Conservation (phyloP, 2,329 filamentous ascomycete genomes). For the Capronia coronata region DNA sequence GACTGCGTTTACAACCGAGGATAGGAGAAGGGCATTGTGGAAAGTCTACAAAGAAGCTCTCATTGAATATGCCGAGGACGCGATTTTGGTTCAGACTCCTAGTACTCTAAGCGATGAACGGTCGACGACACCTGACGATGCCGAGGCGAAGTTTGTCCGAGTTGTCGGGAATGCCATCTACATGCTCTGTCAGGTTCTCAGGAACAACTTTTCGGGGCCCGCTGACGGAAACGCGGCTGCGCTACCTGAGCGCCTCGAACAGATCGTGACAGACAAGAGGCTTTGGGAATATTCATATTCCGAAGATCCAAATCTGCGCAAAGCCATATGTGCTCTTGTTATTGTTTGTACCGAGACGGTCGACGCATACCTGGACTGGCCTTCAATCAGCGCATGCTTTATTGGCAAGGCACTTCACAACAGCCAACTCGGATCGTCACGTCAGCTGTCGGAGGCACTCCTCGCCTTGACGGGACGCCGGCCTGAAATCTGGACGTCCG, state of each 20-base stretch:
- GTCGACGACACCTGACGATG: slow-evolving; percentile 75
- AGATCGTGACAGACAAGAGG: slow-evolving; percentile 55
- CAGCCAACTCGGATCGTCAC: slow-evolving; percentile 66
- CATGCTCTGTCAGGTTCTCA: slow-evolving; percentile 50
- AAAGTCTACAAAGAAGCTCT: slow-evolving; percentile 74
- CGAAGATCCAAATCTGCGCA: slow-evolving; percentile 52
- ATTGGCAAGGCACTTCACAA: slow-evolving; percentile 67
- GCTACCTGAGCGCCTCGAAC: slow-evolving; percentile 24
- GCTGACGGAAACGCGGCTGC: slow-evolving; percentile 30
- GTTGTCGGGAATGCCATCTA: slow-evolving; percentile 59
- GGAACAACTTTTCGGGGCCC: slow-evolving; percentile 7
- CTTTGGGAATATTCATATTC: slow-evolving; percentile 56
- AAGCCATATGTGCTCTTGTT: slow-evolving; percentile 52
- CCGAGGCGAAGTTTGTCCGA: slow-evolving; percentile 75
- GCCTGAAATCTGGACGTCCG: slow-evolving; percentile 66
- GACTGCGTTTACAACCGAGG: slow-evolving; percentile 68
- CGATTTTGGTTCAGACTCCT: slow-evolving; percentile 68
- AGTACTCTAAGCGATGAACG: slow-evolving; percentile 84
- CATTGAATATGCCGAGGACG: slow-evolving; percentile 72
- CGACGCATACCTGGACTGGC: slow-evolving; percentile 52
- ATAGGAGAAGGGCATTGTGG: slow-evolving; percentile 72
- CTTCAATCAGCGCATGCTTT: slow-evolving; percentile 60
- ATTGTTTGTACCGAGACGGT: slow-evolving; percentile 46
- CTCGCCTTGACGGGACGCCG: slow-evolving; percentile 57
- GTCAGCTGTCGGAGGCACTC: slow-evolving; percentile 63